Evolutionary conservation across 2,329 filamentous ascomycete species (phyloP), one percentile per base, ranked within the genome.

Genomic region (Dothideomycetes sp.): DNA sequence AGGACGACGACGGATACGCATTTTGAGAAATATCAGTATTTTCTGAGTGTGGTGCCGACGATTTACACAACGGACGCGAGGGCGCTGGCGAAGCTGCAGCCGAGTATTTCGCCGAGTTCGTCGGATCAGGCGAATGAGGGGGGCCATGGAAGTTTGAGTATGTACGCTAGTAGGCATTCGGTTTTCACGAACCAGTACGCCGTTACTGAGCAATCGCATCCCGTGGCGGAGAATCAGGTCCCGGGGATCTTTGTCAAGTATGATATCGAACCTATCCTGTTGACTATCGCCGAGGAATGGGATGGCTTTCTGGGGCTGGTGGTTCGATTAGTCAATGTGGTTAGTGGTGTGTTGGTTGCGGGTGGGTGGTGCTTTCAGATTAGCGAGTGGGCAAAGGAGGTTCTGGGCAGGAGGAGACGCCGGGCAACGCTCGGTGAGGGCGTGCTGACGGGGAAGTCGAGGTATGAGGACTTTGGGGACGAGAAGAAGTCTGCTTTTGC

Each of bases 1-100:
- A 77, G 88, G 62, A 84, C 88, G 53, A 64, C 70, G 3, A 89
- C 84, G n/a, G 57, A 70, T 12, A 59, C 63, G 45, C 73, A 94
- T 69, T 96, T 95, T 69, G 81, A 89, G 75, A 93, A 91, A 64
- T 96, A 87, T 68, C 91, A 98, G 64, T 98, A 98, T 73, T 96
- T 91, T 68, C 72, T 96, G 56, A 94, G 84, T 30, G 74, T 98
- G 29, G 91, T 98, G 2, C 91, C 91, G 2, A 98, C 91, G 4
- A 76, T 93, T 53, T 98, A 96, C 70, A 87, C 68, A 34, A 65
- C 65, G 49, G 57, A 63, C 42, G 49, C 62, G 4, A 50, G 52
- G 5, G 52, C 59, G 22, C 77, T 59, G 72, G 81, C 44, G 70
- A 35, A 46, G 46, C 16, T 56, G 39, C 46, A 49, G 36, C 50